Base-by-base conservation (phyloP, 345 rosid species). In the Mercurialis annua region DNA sequence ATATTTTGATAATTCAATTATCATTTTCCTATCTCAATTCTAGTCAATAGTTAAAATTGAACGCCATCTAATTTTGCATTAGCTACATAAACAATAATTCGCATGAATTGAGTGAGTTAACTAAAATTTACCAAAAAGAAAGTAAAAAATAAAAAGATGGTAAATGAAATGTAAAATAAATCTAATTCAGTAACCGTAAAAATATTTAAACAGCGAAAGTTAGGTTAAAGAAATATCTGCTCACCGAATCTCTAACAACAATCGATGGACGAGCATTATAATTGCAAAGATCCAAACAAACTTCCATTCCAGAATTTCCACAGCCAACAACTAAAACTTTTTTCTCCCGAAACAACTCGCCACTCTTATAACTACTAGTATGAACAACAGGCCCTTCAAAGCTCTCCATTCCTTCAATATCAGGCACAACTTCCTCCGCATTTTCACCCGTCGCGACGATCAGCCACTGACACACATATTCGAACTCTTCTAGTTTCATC, bases 261-360 rank as follows among this genome's bases (percentile, higher is more conserved):
- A 92, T 81, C 58, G 87, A 83, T 4, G 97, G 90, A 31, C 43
- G 77, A 62, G 93, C 89, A 64, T 68, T 75, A 60, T 74, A 76
- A 77, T 90, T 85, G 87, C 89, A 84, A 64, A 92, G 95, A 71
- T 92, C 98, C 80, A 92, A 84, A 69, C 83, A 77, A 47, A 92
- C 87, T 77, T 92, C 96, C 98, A 92, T 90, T 55, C 98, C 98
- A 0, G 98, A 92, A 75, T 92, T 92, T 18, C 97, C 98, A 80
- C 97, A 92, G 2, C 98, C 98, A 42, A 92, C 88, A 1, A 90
- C 98, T 77, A 92, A 78, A 43, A 90, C 92, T 16, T 44, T 78
- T 76, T 82, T 83, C 34, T 73, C 83, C 12, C 67, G 42, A 52
- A 88, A 85, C 65, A 70, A 9, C 26, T 85, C 83, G 0, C 96